Evolutionary conservation across 495 filamentous ascomycete genomes (phyloP), one percentile per base, ranked within the genome.

Genomic region (Tricharina praecox): DNA sequence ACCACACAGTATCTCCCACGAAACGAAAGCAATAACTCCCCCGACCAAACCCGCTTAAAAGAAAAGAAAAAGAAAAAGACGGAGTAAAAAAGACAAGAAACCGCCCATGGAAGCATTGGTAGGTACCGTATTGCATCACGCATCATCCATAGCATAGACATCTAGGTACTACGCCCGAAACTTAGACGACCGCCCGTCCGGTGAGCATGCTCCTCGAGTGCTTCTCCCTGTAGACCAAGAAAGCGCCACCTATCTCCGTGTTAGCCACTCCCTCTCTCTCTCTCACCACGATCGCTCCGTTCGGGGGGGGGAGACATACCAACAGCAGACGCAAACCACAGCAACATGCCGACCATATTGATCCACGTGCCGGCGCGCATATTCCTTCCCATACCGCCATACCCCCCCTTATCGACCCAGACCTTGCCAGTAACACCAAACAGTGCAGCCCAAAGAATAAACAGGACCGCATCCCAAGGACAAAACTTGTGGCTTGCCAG

Each of bases 351-450:
- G 19, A 73, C 53, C 50, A 82, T 53, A 65, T 81, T 77, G 35
- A 81, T 59, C 77, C 78, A 82, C 32, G 76, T 73, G 15, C 76
- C 78, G 51, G 71, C 66, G 51, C 77, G 73, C 79, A 82, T 82
- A n/a, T n/a, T n/a, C n/a, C n/a, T n/a, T n/a, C n/a, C n/a, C n/a
- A n/a, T n/a, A n/a, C n/a, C n/a, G n/a, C n/a, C n/a, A n/a, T n/a
- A n/a, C n/a, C n/a, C n/a, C n/a, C n/a, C n/a, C n/a, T n/a, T n/a
- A n/a, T 66, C 59, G 46, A 78, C 68, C 66, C 73, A 82, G 62
- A 76, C 65, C 53, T 69, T 70, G 25, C 70, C 79, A 55, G 81
- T 82, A 47, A 77, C 64, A 0, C 77, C 78, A 61, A 83, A 81
- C 39, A 80, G 56, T 26, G 68, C 67, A 48, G 75, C 58, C 74